Evolutionary conservation across 2,329 filamentous ascomycete genomes (phyloP), one percentile per base, ranked within the genome.

Genomic region (Paecilomyces variotii): DNA sequence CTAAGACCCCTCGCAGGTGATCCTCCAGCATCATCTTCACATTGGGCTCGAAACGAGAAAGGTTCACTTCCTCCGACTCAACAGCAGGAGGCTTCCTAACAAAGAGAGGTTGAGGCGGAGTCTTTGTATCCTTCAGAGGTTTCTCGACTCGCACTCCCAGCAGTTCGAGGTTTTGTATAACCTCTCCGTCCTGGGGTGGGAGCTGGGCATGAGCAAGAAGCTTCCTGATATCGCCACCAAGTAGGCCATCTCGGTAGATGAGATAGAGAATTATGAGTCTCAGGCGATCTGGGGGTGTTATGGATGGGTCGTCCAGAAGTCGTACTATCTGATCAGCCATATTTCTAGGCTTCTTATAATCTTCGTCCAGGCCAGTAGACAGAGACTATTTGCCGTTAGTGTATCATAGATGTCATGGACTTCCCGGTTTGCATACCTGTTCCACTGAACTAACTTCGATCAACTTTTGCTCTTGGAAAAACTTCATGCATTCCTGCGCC

Each of bases 401-500:
- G 50, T 53, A 6, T 53, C 14, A 27, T 19, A 30, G 51, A 25
- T 25, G 19, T 11, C 26, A 35, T 4, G 39, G 35, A 60, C 66
- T 58, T 32, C 57, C 27, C 4, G 7, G n/a, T 2, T 30, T 30
- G 60, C 64, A 30, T 67, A 83, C 81, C 75, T 97, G 94, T 75
- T 99, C 94, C 4, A 92, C 83, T 0, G 89, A 88, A 11, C 91
- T 91, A 59, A 97, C 81, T 68, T 99, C 94, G 5, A 89, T 83
- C 5, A 99, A 80, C 70, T 96, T 96, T 71, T 87, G 84, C 56
- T 85, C 79, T 70, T 96, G 87, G 67, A 99, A 99, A 39, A 89
- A 84, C 66, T 91, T 91, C 92, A 97, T 97, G 72, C 91, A 96
- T 71, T 96, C 91, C 71, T 97, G 89, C 1, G 94, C 94, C 93